These are phyloP conservation scores for Mycena leptocephala DNA, from an alignment of 768 basidiomycete species.

Conservation along the genomic window DNA sequence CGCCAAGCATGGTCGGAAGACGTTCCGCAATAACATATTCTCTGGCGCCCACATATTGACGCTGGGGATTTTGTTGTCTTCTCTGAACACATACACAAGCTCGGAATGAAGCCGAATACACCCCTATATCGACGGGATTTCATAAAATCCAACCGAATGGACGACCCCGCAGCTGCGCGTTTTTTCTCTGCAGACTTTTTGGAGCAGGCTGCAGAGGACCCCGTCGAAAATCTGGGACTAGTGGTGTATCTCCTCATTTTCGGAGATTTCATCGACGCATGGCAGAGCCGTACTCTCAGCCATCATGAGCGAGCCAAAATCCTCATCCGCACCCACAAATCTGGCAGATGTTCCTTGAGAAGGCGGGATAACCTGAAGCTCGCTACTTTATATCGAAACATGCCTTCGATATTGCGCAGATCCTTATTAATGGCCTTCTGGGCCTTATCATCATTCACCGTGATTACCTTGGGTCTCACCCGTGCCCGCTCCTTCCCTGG, in stretches of 20 bases:
- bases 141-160: neutral
- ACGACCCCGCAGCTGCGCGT: slow-evolving; percentile 3
- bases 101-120: too few species aligned
- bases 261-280: slow-evolving; percentile 17
- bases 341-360: slow-evolving; percentile 24
- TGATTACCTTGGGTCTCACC: slow-evolving; percentile 7
- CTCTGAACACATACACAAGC: too few species aligned
- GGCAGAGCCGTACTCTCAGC: slow-evolving; percentile 11
- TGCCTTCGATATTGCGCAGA: too few species aligned
- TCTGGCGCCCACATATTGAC: neutral
- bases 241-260: slow-evolving; percentile 21
- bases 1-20: neutral
- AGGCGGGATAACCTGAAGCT: slow-evolving; percentile 16
- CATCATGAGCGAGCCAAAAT: slow-evolving; percentile 18
- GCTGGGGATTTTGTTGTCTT: neutral
- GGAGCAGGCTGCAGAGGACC: neutral
- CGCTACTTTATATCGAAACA: slow-evolving; percentile 44
- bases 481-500: slow-evolving; percentile 16
- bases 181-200: slow-evolving; percentile 9
- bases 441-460: slow-evolving; percentile 45
- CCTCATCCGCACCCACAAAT: slow-evolving; percentile 17
- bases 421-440: too few species aligned
- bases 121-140: neutral
- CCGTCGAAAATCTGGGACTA: slow-evolving; percentile 3
- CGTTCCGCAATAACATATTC: neutral